Evolutionary conservation across 257 asterid species (phyloP).

Genomic region (Nicotiana knightiana): DNA sequence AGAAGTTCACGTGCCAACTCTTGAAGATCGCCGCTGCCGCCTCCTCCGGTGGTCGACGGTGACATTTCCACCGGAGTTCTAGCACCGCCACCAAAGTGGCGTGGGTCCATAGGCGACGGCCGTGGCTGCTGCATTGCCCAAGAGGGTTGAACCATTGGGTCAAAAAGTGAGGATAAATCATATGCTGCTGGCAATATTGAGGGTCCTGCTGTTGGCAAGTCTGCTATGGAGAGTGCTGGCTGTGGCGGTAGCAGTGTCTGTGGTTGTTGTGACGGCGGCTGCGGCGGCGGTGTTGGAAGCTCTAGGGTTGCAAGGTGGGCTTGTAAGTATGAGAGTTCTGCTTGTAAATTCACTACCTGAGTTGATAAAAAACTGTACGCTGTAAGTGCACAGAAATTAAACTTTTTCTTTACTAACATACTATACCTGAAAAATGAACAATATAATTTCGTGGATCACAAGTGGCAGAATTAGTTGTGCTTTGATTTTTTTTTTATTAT

Average conservation of each 20-base stretch:
- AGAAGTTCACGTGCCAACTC: constrained; percentile 77
- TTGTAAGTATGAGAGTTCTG: constrained; percentile 69
- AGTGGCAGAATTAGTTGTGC: neutral
- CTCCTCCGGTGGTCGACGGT: constrained; percentile 15
- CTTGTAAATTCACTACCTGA: constrained; percentile 78
- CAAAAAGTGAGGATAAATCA: constrained; percentile 63
- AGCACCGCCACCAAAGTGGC: neutral
- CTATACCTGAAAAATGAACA: neutral
- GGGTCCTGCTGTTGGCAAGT: constrained; percentile 39
- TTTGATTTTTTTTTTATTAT: neutral
- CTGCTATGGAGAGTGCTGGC: constrained; percentile 42
- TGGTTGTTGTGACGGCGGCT: constrained; percentile 24
- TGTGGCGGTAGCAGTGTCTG: constrained; percentile 23
- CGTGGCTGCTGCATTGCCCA: constrained; percentile 49
- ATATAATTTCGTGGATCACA: neutral
- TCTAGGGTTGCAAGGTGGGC: constrained; percentile 76
- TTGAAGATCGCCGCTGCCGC: constrained; percentile 58
- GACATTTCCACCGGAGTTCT: constrained; percentile 12
- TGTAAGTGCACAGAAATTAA: neutral
- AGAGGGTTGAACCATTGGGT: constrained; percentile 44
- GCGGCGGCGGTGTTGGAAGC: constrained; percentile 62
- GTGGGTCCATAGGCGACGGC: constrained; percentile 23
- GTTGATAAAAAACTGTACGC: neutral
- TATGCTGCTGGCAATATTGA: constrained; percentile 39
- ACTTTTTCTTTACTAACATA: neutral